A percentile compares a stretch with the other conserved stretches of the same genome.
These are phyloP conservation scores for Colletotrichum incanum DNA, from an alignment of 2,329 filamentous ascomycete genomes.

Conservation along the genomic window DNA sequence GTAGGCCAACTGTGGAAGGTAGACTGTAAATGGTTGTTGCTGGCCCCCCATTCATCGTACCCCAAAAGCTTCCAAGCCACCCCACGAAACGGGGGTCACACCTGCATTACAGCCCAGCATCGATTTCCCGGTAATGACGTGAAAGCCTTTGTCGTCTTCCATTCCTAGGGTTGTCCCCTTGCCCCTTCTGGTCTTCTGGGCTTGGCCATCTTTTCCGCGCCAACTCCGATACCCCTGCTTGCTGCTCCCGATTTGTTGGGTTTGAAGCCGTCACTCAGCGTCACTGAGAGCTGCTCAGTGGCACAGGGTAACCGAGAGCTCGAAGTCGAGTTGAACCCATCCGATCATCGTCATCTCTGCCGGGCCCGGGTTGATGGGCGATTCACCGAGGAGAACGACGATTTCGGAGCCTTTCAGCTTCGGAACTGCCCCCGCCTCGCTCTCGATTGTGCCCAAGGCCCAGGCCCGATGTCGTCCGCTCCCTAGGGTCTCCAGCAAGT, in stretches of 20 bases:
- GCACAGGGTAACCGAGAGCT: not conserved
- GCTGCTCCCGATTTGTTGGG: slow-evolving; percentile 18
- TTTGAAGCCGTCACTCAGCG: slow-evolving; percentile 2
- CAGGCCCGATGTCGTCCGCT: slow-evolving; percentile 36
- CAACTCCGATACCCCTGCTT: slow-evolving; percentile 20
- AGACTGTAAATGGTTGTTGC: slow-evolving; percentile 22
- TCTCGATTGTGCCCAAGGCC: slow-evolving; percentile 25
- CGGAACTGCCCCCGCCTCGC: slow-evolving; percentile 29
- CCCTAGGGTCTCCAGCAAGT: slow-evolving; percentile 33
- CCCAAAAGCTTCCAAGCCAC: slow-evolving; percentile 21
- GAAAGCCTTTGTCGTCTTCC: slow-evolving; percentile 13
- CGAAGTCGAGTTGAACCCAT: not conserved
- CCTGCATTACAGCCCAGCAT: slow-evolving; percentile 31
- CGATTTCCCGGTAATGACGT: slow-evolving; percentile 27
- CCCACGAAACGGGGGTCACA: slow-evolving; percentile 41
- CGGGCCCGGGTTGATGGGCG: slow-evolving; percentile 12
- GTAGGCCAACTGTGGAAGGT: slow-evolving; percentile 20
- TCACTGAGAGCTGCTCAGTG: not conserved
- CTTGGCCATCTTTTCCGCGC: slow-evolving; percentile 20
- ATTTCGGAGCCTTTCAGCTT: slow-evolving; percentile 28
- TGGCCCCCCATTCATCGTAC: slow-evolving; percentile 30
- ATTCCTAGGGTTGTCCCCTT: slow-evolving; percentile 1
- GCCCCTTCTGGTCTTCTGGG: not conserved
- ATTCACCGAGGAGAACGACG: slow-evolving; percentile 18
- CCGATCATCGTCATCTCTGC: not conserved